Base-by-base conservation (phyloP, 352 stramenopile species). In the Elongisporangium undulatum region DNA sequence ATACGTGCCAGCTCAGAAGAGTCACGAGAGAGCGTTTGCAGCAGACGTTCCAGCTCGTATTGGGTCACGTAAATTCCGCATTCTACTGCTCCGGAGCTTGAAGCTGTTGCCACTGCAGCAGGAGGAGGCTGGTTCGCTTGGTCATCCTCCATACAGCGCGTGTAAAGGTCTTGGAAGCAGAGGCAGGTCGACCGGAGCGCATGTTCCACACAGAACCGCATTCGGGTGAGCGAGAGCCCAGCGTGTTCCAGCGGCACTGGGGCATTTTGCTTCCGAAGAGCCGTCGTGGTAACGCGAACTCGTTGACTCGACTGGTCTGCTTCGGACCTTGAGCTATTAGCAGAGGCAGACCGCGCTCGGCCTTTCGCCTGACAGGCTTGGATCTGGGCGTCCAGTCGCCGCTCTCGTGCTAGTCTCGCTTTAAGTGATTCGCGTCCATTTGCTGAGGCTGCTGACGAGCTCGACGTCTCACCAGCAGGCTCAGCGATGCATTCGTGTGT, bases 201-300 rank as follows among this genome's bases (percentile, higher is more conserved):
- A 39, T 77, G 78, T 55, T 89, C 77, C 10, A 74, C 66, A 24
- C 78, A 86, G 58, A 86, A 74, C 2, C 78, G 78, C 17, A 87
- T 63, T 53, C 68, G 64, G 0, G 80, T 90, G 51, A 85, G 59
- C 24, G 75, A 74, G 1, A 87, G 49, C 0, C 78, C 78, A 1
- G 62, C 67, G 13, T 53, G 54, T 55, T 86, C 65, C 29, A 89
- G 72, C 2, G 72, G 76, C 17, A 69, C 66, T 2, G 48, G 12
- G 21, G n/a, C 5, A 29, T 66, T 9, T 53, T 53, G 49, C 22
- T 22, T 53, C n/a, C 49, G 49, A 53, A 39, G 29, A 51, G 16
- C 49, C 13, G 53, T 17, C 4, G 9, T 41, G 21, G 17, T 19
- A 63, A n/a, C n/a, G n/a, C 66, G 49, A 54, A 49, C 56, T 8